These are phyloP conservation scores for Russula earlei DNA, from an alignment of 768 basidiomycete species.

Conservation along the genomic window DNA sequence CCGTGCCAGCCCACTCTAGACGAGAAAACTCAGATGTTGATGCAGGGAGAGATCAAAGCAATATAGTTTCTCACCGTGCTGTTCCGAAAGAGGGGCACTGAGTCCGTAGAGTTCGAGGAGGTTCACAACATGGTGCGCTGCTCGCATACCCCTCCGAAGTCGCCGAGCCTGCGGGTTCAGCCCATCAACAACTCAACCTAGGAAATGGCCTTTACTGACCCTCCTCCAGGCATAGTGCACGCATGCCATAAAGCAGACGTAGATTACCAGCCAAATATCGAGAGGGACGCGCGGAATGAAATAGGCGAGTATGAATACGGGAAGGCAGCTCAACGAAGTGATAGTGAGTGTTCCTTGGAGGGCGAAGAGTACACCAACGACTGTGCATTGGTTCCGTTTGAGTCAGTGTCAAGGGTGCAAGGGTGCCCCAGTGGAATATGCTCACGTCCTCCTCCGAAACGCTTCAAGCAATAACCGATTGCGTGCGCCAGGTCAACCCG, in stretches of 20 bases:
- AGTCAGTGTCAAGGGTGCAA: background rate
- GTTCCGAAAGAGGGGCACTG: background rate
- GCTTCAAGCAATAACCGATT: background rate
- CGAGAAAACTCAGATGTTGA: background rate
- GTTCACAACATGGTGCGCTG: background rate
- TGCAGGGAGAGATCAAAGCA: background rate
- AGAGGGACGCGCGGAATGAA: background rate
- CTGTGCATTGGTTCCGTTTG: background rate
- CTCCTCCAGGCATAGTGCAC: background rate
- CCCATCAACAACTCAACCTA: background rate
- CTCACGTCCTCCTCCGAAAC: no score
- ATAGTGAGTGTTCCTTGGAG: background rate
- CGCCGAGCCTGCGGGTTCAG: background rate
- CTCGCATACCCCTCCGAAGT: background rate
- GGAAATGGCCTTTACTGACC: background rate
- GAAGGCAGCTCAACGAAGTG: slow-evolving; percentile 1
- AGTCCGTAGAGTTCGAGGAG: background rate
- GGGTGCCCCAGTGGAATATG: no score
- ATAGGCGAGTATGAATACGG: background rate
- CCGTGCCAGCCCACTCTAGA: slow-evolving; percentile 3
- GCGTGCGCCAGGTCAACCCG: background rate
- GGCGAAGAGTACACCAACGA: background rate
- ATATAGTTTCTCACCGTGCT: background rate
- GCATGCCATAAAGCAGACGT: background rate
- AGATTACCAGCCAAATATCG: background rate